Evolutionary conservation across 306 rosid species (phyloP).

Genomic region (Rosa rugosa): DNA sequence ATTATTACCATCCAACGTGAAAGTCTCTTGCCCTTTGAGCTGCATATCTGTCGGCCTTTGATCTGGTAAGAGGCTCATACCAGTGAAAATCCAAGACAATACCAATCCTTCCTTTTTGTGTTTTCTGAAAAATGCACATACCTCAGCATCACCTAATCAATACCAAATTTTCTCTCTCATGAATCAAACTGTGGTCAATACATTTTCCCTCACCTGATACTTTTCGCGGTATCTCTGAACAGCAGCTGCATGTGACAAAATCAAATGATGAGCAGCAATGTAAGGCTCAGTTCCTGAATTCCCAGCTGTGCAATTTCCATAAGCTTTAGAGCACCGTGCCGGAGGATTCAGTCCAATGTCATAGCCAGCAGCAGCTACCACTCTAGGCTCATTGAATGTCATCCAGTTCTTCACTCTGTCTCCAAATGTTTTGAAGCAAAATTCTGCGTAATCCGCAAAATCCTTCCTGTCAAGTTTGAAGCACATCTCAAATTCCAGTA

Average conservation of each 20-base stretch:
- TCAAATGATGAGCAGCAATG: conserved; percentile 74
- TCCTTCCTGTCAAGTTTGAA: conserved; percentile 58
- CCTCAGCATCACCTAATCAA: conserved; percentile 4
- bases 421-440: conserved; percentile 88
- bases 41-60: conserved; percentile 79
- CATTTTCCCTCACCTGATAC: conserved; percentile 51
- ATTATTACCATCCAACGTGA: conserved; percentile 82
- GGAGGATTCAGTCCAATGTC: conserved; percentile 78
- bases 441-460: conserved; percentile 84
- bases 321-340: conserved; percentile 76
- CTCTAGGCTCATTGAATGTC: conserved; percentile 90
- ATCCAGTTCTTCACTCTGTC: conserved; percentile 97
- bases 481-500: conserved; percentile 14
- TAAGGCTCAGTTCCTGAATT: conserved; percentile 89
- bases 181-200: not conserved
- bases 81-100: conserved; percentile 85
- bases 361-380: conserved; percentile 86
- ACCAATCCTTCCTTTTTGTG: conserved; percentile 77
- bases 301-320: conserved; percentile 79
- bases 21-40: conserved; percentile 96
- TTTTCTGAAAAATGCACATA: conserved; percentile 43
- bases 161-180: not conserved
- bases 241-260: conserved; percentile 83
- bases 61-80: conserved; percentile 87
- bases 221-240: conserved; percentile 81